A percentile compares a stretch with the other conserved stretches of the same genome.
Conservation (phyloP, 257 asterid genomes). For the Solanum medicagineum region DNA sequence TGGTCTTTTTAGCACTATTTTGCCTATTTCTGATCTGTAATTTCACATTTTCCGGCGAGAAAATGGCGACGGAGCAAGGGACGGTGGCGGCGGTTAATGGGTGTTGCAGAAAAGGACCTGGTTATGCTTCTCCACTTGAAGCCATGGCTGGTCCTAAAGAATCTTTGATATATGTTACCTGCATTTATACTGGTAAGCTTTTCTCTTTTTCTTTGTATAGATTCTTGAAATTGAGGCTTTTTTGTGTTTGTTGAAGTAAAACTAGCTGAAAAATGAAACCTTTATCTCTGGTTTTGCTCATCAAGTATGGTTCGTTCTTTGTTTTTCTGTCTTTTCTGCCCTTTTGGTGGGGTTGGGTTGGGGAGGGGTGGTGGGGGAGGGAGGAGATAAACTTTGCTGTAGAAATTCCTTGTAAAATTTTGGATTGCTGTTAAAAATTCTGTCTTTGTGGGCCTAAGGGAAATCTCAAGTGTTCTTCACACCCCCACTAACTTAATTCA, state of each 20-base stretch:
- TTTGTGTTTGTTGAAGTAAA: neutral
- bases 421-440: neutral
- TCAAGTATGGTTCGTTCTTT: neutral
- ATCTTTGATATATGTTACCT: constrained; percentile 80
- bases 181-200: constrained; percentile 57
- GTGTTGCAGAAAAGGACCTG: constrained; percentile 76
- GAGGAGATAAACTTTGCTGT: neutral
- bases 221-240: neutral
- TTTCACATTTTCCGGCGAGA: neutral
- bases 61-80: constrained; percentile 64
- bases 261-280: neutral
- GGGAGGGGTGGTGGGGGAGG: neutral
- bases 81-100: constrained; percentile 17
- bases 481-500: neutral
- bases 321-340: neutral
- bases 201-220: neutral
- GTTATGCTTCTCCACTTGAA: constrained; percentile 74
- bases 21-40: neutral
- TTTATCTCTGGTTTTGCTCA: neutral
- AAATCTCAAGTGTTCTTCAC: neutral
- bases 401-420: no score
- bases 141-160: constrained; percentile 97
- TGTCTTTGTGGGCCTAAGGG: neutral
- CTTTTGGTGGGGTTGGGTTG: neutral
- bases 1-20: neutral